These are phyloP conservation scores for Gaeumannomyces sp. DNA, from an alignment of 2,329 filamentous ascomycete species.

Conservation along the genomic window DNA sequence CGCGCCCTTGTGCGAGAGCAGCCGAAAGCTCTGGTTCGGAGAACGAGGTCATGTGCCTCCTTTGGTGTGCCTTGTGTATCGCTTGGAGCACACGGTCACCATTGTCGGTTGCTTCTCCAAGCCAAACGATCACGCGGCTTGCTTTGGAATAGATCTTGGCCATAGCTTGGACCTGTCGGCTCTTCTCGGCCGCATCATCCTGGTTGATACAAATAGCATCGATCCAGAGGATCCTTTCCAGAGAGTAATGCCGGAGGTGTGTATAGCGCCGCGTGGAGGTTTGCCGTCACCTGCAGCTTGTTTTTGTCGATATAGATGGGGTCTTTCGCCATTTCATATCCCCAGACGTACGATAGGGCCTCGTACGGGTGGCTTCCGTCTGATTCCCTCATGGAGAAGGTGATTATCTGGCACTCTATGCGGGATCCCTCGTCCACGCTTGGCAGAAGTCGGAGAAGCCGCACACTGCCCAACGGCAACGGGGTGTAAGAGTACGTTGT, in stretches of 20 bases:
- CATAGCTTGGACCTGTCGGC: slow-evolving; percentile 2
- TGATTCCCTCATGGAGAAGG: slow-evolving; percentile 7
- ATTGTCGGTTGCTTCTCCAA: not conserved
- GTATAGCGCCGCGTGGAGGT: not conserved
- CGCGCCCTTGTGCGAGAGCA: too few species aligned
- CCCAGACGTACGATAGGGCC: slow-evolving; percentile 19
- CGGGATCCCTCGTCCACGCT: not conserved
- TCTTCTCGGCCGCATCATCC: not conserved
- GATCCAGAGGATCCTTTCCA: not conserved
- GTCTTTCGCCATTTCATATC: not conserved
- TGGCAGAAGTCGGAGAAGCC: not conserved
- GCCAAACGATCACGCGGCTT: not conserved
- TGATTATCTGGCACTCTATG: slow-evolving; percentile 14
- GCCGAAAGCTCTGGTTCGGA: too few species aligned
- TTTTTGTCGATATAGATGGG: slow-evolving; percentile 8
- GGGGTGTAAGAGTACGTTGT: too few species aligned
- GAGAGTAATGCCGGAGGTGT: not conserved
- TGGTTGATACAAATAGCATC: slow-evolving; percentile 5
- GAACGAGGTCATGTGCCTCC: too few species aligned
- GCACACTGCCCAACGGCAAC: not conserved
- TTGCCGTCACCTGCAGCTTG: not conserved
- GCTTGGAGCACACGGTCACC: too few species aligned
- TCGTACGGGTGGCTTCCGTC: slow-evolving; percentile 13
- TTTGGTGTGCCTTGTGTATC: too few species aligned
- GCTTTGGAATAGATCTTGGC: not conserved